These are phyloP conservation scores for Cystofilobasidium bisporidii DNA, from an alignment of 768 basidiomycete species.

Conservation along the genomic window DNA sequence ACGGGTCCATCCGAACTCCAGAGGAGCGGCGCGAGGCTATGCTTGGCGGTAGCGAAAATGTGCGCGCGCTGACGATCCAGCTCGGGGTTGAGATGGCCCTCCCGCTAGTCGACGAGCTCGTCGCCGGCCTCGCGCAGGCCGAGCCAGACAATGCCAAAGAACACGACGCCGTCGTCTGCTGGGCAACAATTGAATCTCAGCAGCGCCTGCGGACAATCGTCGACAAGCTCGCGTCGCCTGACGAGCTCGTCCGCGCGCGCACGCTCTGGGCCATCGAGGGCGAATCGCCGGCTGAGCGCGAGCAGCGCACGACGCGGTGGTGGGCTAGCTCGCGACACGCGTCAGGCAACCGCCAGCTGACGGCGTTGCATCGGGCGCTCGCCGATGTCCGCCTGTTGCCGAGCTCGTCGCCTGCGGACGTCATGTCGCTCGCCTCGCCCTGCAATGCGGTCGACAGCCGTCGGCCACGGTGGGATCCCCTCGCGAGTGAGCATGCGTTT, in stretches of 20 bases:
- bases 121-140: background rate
- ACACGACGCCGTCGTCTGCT: slow-evolving; percentile 49
- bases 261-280: slow-evolving; percentile 49
- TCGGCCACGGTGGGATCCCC: slow-evolving; percentile 13
- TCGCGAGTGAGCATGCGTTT: slow-evolving; percentile 1
- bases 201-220: slow-evolving; percentile 67
- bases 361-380: slow-evolving; percentile 44
- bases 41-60: slow-evolving; percentile 46
- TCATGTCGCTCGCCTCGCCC: background rate
- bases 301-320: slow-evolving; percentile 40
- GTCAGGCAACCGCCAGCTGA: no score
- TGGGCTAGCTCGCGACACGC: slow-evolving; percentile 59
- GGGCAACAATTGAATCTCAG: slow-evolving; percentile 69
- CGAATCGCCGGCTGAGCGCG: slow-evolving; percentile 38
- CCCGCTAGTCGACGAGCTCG: slow-evolving; percentile 52
- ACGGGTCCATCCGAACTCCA: slow-evolving; percentile 2
- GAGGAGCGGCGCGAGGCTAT: slow-evolving; percentile 24
- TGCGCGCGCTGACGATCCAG: slow-evolving; percentile 62
- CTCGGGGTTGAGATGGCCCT: slow-evolving; percentile 63
- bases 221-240: slow-evolving; percentile 63
- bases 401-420: background rate
- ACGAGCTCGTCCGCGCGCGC: slow-evolving; percentile 55
- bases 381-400: slow-evolving; percentile 48
- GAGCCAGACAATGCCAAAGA: background rate
- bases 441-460: no score